Percentiles rank a stretch among this genome's conserved stretches.
These are phyloP conservation scores for Lepraria neglecta DNA, from an alignment of 495 filamentous ascomycete genomes.

Conservation along the genomic window DNA sequence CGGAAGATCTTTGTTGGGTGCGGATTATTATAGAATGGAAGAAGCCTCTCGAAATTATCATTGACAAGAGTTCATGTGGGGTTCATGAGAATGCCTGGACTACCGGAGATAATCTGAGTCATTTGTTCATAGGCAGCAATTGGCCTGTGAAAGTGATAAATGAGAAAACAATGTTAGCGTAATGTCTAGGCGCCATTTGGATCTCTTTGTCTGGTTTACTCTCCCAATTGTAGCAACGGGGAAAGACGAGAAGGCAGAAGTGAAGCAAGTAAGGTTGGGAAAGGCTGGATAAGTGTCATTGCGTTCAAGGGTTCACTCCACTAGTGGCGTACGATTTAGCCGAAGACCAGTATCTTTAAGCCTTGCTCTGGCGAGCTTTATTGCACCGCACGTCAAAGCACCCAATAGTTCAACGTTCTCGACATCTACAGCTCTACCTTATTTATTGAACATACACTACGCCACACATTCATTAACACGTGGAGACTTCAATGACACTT, in stretches of 20 bases:
- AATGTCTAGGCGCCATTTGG: slow-evolving; percentile 1
- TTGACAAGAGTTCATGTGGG: not conserved
- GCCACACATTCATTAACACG: not conserved
- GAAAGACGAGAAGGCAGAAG: not conserved
- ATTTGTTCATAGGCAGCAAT: slow-evolving; percentile 2
- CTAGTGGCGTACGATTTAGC: slow-evolving; percentile 13
- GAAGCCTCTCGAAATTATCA: not conserved
- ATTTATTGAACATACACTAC: not conserved
- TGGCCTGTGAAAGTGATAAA: not conserved
- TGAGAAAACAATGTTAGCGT: not conserved
- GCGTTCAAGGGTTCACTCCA: slow-evolving; percentile 1
- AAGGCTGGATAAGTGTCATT: slow-evolving; percentile 8
- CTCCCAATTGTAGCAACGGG: not conserved
- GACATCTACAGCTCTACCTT: slow-evolving; percentile 1
- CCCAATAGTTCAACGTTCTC: not conserved
- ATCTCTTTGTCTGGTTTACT: not conserved
- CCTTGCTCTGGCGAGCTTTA: slow-evolving; percentile 15
- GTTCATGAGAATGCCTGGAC: not conserved
- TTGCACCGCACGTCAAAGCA: slow-evolving; percentile 1
- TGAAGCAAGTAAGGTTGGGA: not conserved
- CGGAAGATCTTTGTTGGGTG: not conserved
- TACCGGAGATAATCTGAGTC: slow-evolving; percentile 8
- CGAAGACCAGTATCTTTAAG: slow-evolving; percentile 9
- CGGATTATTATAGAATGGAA: not conserved
- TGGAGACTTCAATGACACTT: not conserved